phyloP scores from a whole-genome alignment of 371 early-diverging fungal genomes.

The Mortierella sp. region DNA sequence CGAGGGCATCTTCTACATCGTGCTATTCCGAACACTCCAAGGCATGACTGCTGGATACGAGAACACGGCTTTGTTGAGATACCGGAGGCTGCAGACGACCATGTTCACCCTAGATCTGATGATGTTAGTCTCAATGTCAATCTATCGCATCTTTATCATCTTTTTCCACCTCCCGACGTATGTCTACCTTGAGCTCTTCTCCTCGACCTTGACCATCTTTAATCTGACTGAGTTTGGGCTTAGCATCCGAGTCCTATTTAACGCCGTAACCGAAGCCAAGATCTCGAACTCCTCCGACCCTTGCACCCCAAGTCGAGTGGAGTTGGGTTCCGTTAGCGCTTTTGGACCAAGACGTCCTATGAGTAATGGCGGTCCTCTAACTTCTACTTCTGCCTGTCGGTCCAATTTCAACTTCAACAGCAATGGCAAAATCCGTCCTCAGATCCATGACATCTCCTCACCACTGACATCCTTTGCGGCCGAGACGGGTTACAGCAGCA shows the following conservation, averaged over 20 bases:
- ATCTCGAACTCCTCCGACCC: constrained; percentile 1
- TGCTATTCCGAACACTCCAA: constrained; percentile 34
- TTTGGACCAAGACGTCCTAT: background rate
- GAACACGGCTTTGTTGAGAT: constrained; percentile 27
- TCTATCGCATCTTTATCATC: constrained; percentile 32
- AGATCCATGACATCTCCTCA: constrained; percentile 21
- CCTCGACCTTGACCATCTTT: constrained; percentile 45
- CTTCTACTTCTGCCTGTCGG: too few species aligned
- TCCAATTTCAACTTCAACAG: background rate
- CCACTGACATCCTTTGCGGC: constrained; percentile 29
- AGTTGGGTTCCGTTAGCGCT: constrained; percentile 23
- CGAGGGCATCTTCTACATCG: constrained; percentile 39
- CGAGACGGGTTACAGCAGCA: constrained; percentile 23
- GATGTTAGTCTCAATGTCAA: constrained; percentile 34
- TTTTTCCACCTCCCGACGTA: constrained; percentile 34
- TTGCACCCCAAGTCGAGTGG: constrained; percentile 15
- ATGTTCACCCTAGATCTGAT: constrained; percentile 35
- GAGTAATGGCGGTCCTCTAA: background rate
- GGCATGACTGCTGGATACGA: constrained; percentile 22
- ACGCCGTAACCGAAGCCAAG: constrained; percentile 18
- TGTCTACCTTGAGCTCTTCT: constrained; percentile 36
- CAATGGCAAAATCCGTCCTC: background rate
- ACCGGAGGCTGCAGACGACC: constrained; percentile 38
- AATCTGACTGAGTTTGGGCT: constrained; percentile 46
- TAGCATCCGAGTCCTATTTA: constrained; percentile 36